Evolutionary conservation across 1,284 basidiomycete genomes (phyloP).

Genomic region (Irpex sp.): DNA sequence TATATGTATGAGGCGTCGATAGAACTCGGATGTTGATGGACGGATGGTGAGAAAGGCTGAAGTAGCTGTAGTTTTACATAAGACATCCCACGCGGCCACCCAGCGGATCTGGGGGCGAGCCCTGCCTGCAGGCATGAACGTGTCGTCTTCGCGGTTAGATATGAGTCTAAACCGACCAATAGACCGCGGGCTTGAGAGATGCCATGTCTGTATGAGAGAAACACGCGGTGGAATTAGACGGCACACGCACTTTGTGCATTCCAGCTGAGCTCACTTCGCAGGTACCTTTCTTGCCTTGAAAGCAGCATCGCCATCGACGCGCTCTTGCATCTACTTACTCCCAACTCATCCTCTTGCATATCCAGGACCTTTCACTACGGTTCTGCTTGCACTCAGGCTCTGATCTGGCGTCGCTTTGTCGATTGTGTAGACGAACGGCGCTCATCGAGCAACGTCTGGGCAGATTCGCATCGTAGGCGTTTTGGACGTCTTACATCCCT

Average conservation of each 20-base stretch:
- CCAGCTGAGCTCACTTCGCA: conserved; percentile 24
- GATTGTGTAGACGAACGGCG: background rate
- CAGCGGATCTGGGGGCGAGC: conserved; percentile 21
- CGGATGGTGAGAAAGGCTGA: background rate
- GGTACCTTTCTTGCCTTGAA: conserved; percentile 22
- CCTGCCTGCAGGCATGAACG: conserved; percentile 38
- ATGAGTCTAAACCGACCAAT: conserved; percentile 21
- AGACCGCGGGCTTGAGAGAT: conserved; percentile 21
- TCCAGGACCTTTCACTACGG: conserved; percentile 1
- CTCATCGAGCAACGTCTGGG: background rate
- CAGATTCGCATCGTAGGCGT: background rate
- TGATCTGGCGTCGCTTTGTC: background rate
- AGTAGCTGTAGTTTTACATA: conserved; percentile 22
- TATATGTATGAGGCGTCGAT: background rate
- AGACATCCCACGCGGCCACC: conserved; percentile 24
- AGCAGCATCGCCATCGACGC: conserved; percentile 25
- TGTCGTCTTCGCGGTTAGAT: conserved; percentile 27
- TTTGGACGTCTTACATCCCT: background rate
- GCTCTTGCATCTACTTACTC: conserved; percentile 15
- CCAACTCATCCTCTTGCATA: conserved; percentile 9
- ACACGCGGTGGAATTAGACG: conserved; percentile 23
- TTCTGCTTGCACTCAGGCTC: background rate
- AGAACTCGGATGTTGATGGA: background rate
- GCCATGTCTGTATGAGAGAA: conserved; percentile 23
- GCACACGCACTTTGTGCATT: conserved; percentile 29